Percentiles rank a stretch among this genome's conserved stretches.
These are phyloP conservation scores for Zelopaecilomyces penicillatus DNA, from an alignment of 2,329 filamentous ascomycete species.

Conservation along the genomic window DNA sequence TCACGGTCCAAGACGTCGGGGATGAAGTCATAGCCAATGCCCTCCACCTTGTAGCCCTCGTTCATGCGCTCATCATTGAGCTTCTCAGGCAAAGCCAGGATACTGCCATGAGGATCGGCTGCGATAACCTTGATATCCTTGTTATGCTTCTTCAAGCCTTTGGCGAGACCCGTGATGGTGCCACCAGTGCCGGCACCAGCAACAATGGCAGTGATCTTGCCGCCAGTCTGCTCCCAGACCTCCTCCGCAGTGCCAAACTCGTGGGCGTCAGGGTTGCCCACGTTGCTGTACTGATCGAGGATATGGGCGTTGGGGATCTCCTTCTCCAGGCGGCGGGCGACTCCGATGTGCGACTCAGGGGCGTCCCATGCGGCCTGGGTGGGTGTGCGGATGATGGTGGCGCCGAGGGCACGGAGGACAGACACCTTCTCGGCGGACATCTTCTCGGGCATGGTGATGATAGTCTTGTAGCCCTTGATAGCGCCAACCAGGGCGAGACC, in stretches of 20 bases:
- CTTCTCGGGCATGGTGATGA: constrained; percentile 98
- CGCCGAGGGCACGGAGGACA: constrained; percentile 84
- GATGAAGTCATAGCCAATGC: constrained; percentile 97
- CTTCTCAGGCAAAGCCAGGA: constrained; percentile 70
- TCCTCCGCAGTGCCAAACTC: constrained; percentile 92
- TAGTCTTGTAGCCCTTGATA: constrained; percentile 96
- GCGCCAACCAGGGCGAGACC: constrained; percentile 88
- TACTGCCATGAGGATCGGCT: constrained; percentile 86
- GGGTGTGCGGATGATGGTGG: constrained; percentile 94
- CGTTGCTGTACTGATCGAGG: constrained; percentile 89
- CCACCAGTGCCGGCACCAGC: constrained; percentile 93
- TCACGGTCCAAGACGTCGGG: constrained; percentile 82
- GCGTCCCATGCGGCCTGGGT: constrained; percentile 92
- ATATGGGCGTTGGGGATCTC: constrained; percentile 97
- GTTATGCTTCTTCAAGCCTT: constrained; percentile 82
- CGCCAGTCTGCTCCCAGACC: constrained; percentile 85
- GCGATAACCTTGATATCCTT: constrained; percentile 78
- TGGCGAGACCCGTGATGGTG: constrained; percentile 83
- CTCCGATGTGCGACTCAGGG: constrained; percentile 94
- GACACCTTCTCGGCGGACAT: constrained; percentile 99
- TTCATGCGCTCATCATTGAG: constrained; percentile 77
- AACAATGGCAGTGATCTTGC: constrained; percentile 73
- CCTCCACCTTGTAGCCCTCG: constrained; percentile 92
- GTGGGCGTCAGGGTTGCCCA: constrained; percentile 86
- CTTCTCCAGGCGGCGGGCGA: constrained; percentile 81